Evolutionary conservation across 2,329 filamentous ascomycete genomes (phyloP).

Genomic region (Colletotrichum sp.): DNA sequence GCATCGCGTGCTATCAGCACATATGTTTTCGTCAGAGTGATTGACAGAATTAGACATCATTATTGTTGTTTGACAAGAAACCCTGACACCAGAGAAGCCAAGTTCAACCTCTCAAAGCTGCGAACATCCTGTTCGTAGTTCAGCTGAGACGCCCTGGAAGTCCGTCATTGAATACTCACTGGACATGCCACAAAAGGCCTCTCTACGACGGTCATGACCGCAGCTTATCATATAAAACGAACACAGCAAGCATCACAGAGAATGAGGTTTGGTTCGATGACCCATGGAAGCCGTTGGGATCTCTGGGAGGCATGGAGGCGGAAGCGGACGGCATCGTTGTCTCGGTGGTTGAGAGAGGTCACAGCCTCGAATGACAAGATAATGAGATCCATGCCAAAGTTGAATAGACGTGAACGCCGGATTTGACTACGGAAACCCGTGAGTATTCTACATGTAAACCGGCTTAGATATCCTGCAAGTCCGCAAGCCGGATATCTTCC

Average conservation of each 20-base stretch:
- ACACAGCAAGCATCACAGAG: background rate
- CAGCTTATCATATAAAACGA: background rate
- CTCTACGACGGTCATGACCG: background rate
- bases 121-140: background rate
- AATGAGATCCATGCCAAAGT: background rate
- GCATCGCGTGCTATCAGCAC: background rate
- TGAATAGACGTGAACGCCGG: background rate
- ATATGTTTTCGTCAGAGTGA: background rate
- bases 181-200: background rate
- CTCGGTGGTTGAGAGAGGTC: background rate
- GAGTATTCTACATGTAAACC: background rate
- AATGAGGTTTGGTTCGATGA: background rate
- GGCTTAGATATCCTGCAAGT: background rate
- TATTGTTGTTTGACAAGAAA: background rate
- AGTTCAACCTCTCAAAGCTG: background rate
- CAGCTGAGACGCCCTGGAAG: background rate
- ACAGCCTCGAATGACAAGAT: background rate
- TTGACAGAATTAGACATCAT: background rate
- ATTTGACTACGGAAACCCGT: background rate
- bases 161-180: background rate
- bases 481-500: background rate
- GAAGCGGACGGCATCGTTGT: background rate
- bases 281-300: background rate
- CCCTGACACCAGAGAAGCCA: background rate
- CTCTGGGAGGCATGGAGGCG: background rate